These are phyloP conservation scores for Proliferodiscus dingleyae DNA, from an alignment of 2,329 filamentous ascomycete species.

Conservation along the genomic window DNA sequence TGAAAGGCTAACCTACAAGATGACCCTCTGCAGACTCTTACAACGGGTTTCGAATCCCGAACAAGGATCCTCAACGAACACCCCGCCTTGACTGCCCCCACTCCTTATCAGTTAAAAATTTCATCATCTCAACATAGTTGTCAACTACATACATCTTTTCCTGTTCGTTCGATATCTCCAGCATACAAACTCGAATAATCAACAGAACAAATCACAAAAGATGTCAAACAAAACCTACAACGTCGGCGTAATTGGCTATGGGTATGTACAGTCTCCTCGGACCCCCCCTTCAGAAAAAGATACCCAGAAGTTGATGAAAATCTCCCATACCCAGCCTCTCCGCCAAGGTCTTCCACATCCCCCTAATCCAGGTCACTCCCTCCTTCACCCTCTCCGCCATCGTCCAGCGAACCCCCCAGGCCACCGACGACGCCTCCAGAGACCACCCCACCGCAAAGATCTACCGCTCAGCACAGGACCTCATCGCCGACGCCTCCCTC, in stretches of 20 bases:
- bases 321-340: constrained; percentile 40
- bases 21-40: too few relatives aligned
- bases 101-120: too few relatives aligned
- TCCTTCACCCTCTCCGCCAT: constrained; percentile 67
- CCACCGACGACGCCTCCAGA: constrained; percentile 59
- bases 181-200: background rate
- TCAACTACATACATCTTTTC: too few relatives aligned
- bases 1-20: too few relatives aligned
- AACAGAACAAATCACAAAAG: constrained; percentile 1
- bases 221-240: constrained; percentile 43
- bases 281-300: background rate
- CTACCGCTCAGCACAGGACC: constrained; percentile 55
- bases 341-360: constrained; percentile 81
- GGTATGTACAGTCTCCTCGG: constrained; percentile 18
- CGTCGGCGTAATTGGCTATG: constrained; percentile 55
- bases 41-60: too few relatives aligned
- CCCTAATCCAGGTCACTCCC: constrained; percentile 62
- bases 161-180: background rate
- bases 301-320: too few relatives aligned
- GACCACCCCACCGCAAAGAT: constrained; percentile 63
- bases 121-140: too few relatives aligned
- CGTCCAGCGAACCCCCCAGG: constrained; percentile 66
- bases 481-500: constrained; percentile 61
- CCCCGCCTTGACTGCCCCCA: too few relatives aligned
- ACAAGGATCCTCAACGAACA: too few relatives aligned